Percentiles rank a stretch among this genome's conserved stretches.
phyloP scores from a whole-genome alignment of 2,329 filamentous ascomycete genomes.

The Phoma sp. region DNA sequence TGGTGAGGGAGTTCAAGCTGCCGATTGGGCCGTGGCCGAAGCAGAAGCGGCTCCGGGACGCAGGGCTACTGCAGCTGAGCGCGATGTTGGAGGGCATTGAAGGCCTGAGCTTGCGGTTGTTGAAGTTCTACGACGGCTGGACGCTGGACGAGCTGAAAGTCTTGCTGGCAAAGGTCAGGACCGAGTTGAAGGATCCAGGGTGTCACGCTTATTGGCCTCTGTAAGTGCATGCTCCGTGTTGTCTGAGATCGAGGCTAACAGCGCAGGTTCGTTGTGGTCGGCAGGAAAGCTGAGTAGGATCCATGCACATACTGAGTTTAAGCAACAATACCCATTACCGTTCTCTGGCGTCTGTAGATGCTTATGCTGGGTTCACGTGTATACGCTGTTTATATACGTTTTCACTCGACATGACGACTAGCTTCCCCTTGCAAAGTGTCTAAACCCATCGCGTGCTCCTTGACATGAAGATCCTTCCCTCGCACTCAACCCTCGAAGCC shows the following conservation, averaged over 20 bases:
- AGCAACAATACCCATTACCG: not conserved
- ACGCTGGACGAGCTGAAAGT: constrained; percentile 41
- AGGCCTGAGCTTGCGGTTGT: constrained; percentile 31
- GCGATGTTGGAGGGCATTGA: constrained; percentile 41
- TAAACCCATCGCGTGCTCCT: no score
- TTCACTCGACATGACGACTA: no score
- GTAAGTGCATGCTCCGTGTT: constrained; percentile 25
- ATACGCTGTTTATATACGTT: no score
- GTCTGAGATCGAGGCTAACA: not conserved
- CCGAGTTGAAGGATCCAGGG: constrained; percentile 37
- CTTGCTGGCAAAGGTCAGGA: constrained; percentile 41
- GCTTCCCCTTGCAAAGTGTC: no score
- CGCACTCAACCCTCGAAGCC: no score
- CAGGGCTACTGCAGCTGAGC: constrained; percentile 36
- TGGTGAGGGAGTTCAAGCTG: constrained; percentile 27
- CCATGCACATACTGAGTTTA: not conserved
- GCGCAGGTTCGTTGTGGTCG: constrained; percentile 9
- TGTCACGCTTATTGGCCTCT: constrained; percentile 41
- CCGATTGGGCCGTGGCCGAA: constrained; percentile 33
- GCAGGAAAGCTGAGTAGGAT: not conserved
- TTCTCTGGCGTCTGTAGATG: no score
- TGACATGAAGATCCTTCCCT: no score
- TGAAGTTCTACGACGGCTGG: constrained; percentile 36
- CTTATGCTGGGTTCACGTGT: no score
- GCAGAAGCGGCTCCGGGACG: constrained; percentile 30